Base-by-base conservation (phyloP, 495 filamentous ascomycete species). In the Penicillium paxilli region DNA sequence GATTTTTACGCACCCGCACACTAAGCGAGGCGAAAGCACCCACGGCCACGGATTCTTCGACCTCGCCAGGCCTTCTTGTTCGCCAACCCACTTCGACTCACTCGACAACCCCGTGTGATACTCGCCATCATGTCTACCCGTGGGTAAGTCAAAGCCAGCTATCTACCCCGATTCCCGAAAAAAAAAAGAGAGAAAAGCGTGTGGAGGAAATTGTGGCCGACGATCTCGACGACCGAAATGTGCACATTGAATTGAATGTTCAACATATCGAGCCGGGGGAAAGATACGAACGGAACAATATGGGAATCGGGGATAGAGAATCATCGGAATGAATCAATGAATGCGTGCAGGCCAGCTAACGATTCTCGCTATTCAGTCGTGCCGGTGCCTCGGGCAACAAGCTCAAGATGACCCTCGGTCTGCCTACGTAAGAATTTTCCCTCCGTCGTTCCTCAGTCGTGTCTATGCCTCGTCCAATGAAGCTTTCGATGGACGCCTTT, bases 331-430 rank as follows among this genome's bases (percentile, higher is more conserved):
- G 25, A 25, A 47, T 54, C 41, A 42, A 14, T 20, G n/a, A n/a
- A n/a, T n/a, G n/a, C n/a, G n/a, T n/a, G n/a, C 20, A 42, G 40
- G 8, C 40, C 40, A 23, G 57, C 69, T 78, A 66, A 76, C 60
- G 25, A 57, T 61, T 51, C 42, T 55, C 44, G 40, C 51, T 35
- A 54, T 55, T 71, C 56, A 85, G 82, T 74, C 79, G 92, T 70
- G 90, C 90, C 83, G 89, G 88, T 88, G 88, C 89, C 83, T 85
- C 92, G 64, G 95, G 94, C 83, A 96, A 96, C 89, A 98, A 98
- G 89, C 87, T 98, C 61, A 98, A 96, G 88, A 98, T 98, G 94
- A 96, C 94, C 74, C 91, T 98, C 78, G 94, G 89, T 96, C 91
- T 98, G 68, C 94, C 94, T 76, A 89, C 92, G 93, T 97, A 93